phyloP scores from a whole-genome alignment of 2,329 filamentous ascomycete genomes.

The Xenosphaeropsis pyriputrescens region DNA sequence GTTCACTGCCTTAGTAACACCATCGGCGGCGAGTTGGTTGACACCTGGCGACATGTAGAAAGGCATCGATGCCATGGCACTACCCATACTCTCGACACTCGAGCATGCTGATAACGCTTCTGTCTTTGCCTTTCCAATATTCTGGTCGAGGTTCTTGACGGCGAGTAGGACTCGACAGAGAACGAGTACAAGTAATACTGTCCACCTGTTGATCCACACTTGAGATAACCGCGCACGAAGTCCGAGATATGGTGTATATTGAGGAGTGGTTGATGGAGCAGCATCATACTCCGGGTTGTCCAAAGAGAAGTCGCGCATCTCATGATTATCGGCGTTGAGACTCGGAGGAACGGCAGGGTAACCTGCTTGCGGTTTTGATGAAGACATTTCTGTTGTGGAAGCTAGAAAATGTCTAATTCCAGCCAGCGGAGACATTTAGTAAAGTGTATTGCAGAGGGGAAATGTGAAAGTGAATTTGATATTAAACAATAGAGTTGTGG shows the following conservation, averaged over 20 bases:
- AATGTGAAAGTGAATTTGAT: conserved; percentile 1
- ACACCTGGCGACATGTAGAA: conserved; percentile 84
- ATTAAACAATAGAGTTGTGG: too few relatives aligned
- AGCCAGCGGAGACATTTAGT: conserved; percentile 18
- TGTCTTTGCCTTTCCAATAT: conserved; percentile 60
- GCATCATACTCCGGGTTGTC: conserved; percentile 1
- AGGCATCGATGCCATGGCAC: conserved; percentile 94
- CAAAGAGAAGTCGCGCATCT: conserved; percentile 13
- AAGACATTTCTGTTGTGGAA: conserved; percentile 17
- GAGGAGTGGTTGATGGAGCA: conserved; percentile 43
- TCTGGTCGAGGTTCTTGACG: conserved; percentile 54
- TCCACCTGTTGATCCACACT: conserved; percentile 97
- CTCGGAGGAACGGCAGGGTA: conserved; percentile 21
- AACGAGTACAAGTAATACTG: conserved; percentile 73
- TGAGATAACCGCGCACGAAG: conserved; percentile 82
- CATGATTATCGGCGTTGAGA: conserved; percentile 14
- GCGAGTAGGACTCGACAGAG: conserved; percentile 70
- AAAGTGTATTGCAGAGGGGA: conserved; percentile 4
- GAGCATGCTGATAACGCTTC: conserved; percentile 83
- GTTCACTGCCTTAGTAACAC: conserved; percentile 67
- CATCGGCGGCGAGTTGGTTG: conserved; percentile 69
- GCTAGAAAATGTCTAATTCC: conserved; percentile 14
- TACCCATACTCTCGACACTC: conserved; percentile 84
- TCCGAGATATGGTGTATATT: conserved; percentile 81
- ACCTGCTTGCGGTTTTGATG: conserved; percentile 11